Evolutionary conservation across 805 yeast species (phyloP).

Genomic region (Candida silvatica): DNA sequence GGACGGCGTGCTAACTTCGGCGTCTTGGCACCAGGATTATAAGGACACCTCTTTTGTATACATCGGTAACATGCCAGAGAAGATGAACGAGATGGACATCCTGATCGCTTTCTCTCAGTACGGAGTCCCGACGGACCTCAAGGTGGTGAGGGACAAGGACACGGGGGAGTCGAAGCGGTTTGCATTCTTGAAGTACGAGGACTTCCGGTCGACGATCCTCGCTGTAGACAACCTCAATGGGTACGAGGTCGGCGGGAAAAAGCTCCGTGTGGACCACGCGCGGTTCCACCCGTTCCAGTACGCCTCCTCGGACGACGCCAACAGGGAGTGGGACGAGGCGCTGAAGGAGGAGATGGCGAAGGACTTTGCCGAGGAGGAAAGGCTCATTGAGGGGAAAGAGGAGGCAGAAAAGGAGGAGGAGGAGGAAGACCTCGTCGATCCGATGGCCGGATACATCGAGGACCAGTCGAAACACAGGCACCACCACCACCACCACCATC

Average conservation of each 20-base stretch:
- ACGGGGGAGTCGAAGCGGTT: constrained; percentile 66
- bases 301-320: constrained; percentile 40
- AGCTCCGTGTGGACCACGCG: constrained; percentile 64
- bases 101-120: constrained; percentile 77
- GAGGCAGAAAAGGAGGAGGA: constrained; percentile 27
- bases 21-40: constrained; percentile 90
- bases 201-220: constrained; percentile 67
- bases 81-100: constrained; percentile 67
- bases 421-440: constrained; percentile 3
- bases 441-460: constrained; percentile 3
- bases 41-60: constrained; percentile 66
- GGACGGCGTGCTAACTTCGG: constrained; percentile 44
- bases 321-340: constrained; percentile 23
- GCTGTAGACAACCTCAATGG: constrained; percentile 91
- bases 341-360: constrained; percentile 33
- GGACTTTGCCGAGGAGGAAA: constrained; percentile 28
- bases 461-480: constrained; percentile 7
- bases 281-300: constrained; percentile 38
- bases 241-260: constrained; percentile 36
- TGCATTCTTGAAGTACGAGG: constrained; percentile 77
- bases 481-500: constrained; percentile 4
- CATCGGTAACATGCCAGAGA: constrained; percentile 63
- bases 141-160: constrained; percentile 55
- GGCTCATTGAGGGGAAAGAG: neutral
- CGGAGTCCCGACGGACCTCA: constrained; percentile 76